A percentile compares a stretch with the other conserved stretches of the same genome.
These are phyloP conservation scores for Stenogyne calaminthoides DNA, from an alignment of 305 asterid species.

Conservation along the genomic window DNA sequence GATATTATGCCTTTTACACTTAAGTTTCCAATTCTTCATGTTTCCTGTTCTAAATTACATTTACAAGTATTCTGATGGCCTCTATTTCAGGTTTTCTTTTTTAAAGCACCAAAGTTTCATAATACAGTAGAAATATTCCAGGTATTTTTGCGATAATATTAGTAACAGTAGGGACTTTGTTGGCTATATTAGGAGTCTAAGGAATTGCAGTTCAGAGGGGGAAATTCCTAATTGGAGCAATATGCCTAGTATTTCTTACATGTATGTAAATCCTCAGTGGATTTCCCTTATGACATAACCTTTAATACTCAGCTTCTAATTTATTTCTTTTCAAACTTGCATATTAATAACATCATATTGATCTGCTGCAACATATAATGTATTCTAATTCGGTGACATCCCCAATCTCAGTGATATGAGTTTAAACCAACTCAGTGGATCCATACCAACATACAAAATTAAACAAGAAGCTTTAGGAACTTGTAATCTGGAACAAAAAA, in stretches of 20 bases:
- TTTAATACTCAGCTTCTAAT: conserved; percentile 5
- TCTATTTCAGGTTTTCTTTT: conserved; percentile 7
- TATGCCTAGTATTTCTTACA: conserved; percentile 55
- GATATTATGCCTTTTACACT: conserved; percentile 21
- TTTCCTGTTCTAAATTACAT: background rate
- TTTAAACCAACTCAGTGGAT: conserved; percentile 69
- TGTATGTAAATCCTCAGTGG: conserved; percentile 46
- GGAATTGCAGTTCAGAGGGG: conserved; percentile 84
- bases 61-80: background rate
- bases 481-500: too few species aligned
- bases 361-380: conserved; percentile 13
- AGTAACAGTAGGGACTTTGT: conserved; percentile 26
- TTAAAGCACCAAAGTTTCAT: conserved; percentile 12
- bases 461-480: too few species aligned
- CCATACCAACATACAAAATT: conserved; percentile 69
- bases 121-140: conserved; percentile 2
- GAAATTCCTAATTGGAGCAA: conserved; percentile 68
- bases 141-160: conserved; percentile 11
- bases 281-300: background rate
- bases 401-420: conserved; percentile 71
- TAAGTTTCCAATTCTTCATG: background rate
- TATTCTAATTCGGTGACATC: conserved; percentile 38
- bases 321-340: background rate
- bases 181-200: conserved; percentile 69
- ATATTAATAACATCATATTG: background rate